Evolutionary conservation across 1,284 basidiomycete genomes (phyloP), one percentile per base, ranked within the genome.

Genomic region (Amylostereum chailletii): DNA sequence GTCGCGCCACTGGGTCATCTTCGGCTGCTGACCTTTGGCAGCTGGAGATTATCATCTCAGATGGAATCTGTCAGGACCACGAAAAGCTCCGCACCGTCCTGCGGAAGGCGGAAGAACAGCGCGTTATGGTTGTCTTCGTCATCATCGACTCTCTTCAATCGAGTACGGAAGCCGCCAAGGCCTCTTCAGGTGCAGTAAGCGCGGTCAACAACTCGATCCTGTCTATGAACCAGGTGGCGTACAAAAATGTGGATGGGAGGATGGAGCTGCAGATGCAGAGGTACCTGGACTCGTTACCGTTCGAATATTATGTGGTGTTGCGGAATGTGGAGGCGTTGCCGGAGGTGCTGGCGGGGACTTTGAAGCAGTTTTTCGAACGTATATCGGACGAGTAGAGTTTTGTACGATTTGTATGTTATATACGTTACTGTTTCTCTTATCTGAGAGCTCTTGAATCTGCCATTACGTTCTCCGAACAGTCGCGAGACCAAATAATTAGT

Each of bases 41-140:
- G 65, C 77, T 99, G 48, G 83, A 97, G 67, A 94, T 99, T 69
- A 96, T 99, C 74, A 93, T 99, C 56, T 98, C 94, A 19, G 96
- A 99, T 64, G 96, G 96, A 33, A 90, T 98, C 56, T 98, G 94
- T 65, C 93, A 98, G 66, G 92, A 98, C 63, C 94, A 98, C 64
- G 90, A 93, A 43, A 75, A 77, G 57, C 73, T 99, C 45, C 81
- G 87, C 34, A 83, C 85, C 2, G 69, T 94, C 34, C 71, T 99
- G 34, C 79, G 96, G 39, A 83, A 81, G 57, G 96, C 95, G 1
- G 81, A 88, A 55, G 94, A 94, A 61, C 90, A 95, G 65, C 79
- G 88, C 26, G 86, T 99, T 57, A 89, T 99, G 87, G 79, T 99
- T 49, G 95, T 99, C 47, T 99, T 99, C 74, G 82, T 99, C 64